Conservation (phyloP, 352 stramenopile genomes). For the Phytophthora foliorum region DNA sequence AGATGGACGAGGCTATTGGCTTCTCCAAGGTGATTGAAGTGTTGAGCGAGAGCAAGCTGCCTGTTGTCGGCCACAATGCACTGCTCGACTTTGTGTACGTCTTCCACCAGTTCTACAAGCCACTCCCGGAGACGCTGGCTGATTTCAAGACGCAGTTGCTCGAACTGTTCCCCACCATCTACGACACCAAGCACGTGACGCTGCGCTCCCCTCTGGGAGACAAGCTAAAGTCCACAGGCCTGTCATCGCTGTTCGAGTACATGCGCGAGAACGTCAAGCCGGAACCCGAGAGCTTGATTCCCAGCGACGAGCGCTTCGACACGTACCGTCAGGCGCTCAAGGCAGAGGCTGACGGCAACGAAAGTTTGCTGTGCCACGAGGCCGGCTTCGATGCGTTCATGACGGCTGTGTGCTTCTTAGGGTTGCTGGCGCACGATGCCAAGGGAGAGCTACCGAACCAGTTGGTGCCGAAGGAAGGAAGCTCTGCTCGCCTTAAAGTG, state of each 20-base stretch:
- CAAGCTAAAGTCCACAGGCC: constrained; percentile 68
- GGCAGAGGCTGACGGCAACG: constrained; percentile 52
- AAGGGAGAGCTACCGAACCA: constrained; percentile 56
- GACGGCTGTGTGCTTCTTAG: constrained; percentile 83
- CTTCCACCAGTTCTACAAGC: constrained; percentile 87
- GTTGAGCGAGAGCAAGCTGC: constrained; percentile 79
- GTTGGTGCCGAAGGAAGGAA: constrained; percentile 34
- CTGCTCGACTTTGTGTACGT: constrained; percentile 89
- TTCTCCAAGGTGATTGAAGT: constrained; percentile 85
- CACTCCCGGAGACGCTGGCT: constrained; percentile 69
- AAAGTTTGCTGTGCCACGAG: constrained; percentile 80
- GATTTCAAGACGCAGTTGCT: constrained; percentile 81
- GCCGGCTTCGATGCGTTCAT: constrained; percentile 91
- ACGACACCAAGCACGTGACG: constrained; percentile 83
- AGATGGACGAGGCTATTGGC: constrained; percentile 77
- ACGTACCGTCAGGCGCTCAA: constrained; percentile 72
- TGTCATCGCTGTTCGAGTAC: constrained; percentile 81
- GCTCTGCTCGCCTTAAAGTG: constrained; percentile 41
- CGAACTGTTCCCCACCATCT: constrained; percentile 79
- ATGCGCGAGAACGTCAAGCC: constrained; percentile 77
- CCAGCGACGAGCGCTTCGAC: constrained; percentile 64
- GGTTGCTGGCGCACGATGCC: constrained; percentile 66
- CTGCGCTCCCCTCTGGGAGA: constrained; percentile 60
- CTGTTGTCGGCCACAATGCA: constrained; percentile 84
- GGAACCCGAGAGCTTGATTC: constrained; percentile 61